Evolutionary conservation across 768 basidiomycete genomes (phyloP), one percentile per base, ranked within the genome.

Genomic region (Suillus placidus): DNA sequence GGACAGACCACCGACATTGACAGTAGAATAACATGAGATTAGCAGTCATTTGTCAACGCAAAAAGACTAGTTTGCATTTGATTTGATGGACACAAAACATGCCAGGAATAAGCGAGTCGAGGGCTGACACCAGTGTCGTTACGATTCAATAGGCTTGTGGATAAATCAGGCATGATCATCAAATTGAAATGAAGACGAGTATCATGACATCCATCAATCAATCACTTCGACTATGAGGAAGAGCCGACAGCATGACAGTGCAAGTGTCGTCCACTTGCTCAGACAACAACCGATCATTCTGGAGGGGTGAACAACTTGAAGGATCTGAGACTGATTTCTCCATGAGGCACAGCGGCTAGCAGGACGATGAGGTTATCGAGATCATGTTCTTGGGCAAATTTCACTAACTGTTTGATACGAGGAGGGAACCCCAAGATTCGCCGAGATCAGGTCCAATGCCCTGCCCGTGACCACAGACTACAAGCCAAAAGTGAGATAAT

Each of bases 381-480:
- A 57, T 54, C 23, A n/a, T 20, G 16, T 14, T 47, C 23, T 47
- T 13, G 5, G 4, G 40, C 13, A 16, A 40, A 5, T 6, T 16
- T 66, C 43, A 64, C 75, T 51, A 14, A 77, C 72, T 6, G 54
- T 37, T 57, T 51, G 63, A 61, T 60, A 52, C 26, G 65, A 64
- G 37, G 43, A 38, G 43, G 63, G 26, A 67, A 68, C 61, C 67
- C 60, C 67, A 49, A 77, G 69, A 38, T 70, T 67, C 13, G 67
- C 67, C 20, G 78, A 78, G 54, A 85, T 73, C 47, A 87, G 71
- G 70, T 93, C 92, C 49, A 92, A 76, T 12, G 84, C 90, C 69
- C 79, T 86, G 1, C 92, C 92, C 12, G 85, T 80, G 13, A 83
- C 74, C 16, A 86, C 73, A 9, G 80, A 79, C 90, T 92, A 67